Base-by-base conservation (phyloP, 2,329 filamentous ascomycete genomes). In the Leptosphaerulina australis region DNA sequence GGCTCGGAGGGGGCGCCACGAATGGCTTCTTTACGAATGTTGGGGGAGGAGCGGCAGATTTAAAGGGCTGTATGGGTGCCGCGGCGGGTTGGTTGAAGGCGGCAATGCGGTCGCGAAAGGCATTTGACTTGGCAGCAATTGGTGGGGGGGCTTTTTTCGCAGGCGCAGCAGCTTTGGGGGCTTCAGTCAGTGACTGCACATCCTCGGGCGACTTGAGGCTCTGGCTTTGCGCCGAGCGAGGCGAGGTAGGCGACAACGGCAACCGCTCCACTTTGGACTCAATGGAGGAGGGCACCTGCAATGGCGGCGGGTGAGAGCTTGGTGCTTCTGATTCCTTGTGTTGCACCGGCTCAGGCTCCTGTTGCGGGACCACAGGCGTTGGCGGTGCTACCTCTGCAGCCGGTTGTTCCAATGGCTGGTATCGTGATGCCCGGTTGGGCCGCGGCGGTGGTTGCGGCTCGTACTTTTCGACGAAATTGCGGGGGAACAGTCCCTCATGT, bases 391-490 rank as follows among this genome's bases (percentile, higher is more conserved):
- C 64, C 28, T 66, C 61, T 44, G 58, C 59, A 50, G 62, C 48
- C 8, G 68, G 61, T 39, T 64, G 61, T 56, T 74, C 70, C 44
- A 68, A 62, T 48, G 60, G 72, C 62, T 64, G 71, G 51, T 72
- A 57, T 60, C 90, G 86, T 50, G 74, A 76, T 12, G 84, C 79
- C 66, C 94, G 86, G 56, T 84, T 82, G 50, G 94, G 94, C 51
- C 94, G 86, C 53, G 92, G 91, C 53, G 94, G 94, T 57, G 93
- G 88, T 48, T 86, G 88, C 28, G 94, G 94, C 73, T 97, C 93
- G 75, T 91, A 95, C 76, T 88, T 91, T 75, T 99, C 94, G 68
- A 99, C 94, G 71, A 99, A 99, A 77, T 97, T 99, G 71, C 88
- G 88, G 41, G 91, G 93, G 74, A 97, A 97, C 64, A 97, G 88